Evolutionary conservation across 2,329 filamentous ascomycete genomes (phyloP).

Genomic region (Ceratocystiopsis minuta): DNA sequence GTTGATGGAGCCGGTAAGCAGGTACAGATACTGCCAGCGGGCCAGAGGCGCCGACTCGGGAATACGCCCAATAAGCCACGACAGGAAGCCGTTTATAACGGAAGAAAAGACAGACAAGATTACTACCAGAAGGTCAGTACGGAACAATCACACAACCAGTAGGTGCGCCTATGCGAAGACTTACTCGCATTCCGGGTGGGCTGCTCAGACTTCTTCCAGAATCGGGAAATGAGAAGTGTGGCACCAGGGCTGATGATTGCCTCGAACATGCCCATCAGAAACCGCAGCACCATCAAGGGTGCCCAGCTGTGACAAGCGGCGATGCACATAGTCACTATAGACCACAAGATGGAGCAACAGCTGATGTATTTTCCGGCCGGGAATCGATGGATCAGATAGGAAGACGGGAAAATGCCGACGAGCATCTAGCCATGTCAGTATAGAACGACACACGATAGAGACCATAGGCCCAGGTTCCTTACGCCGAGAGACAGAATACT

Average conservation of each 20-base stretch:
- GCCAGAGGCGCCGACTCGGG: conserved; percentile 6
- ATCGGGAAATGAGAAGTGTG: conserved; percentile 16
- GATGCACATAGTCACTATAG: conserved; percentile 12
- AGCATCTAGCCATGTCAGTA: not conserved
- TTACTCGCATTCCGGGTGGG: conserved; percentile 2
- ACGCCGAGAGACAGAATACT: conserved; percentile 3
- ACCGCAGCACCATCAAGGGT: conserved; percentile 15
- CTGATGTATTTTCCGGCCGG: conserved; percentile 13
- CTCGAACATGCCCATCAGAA: conserved; percentile 16
- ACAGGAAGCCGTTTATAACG: conserved; percentile 13
- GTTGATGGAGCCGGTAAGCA: conserved; percentile 18
- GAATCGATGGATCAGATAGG: conserved; percentile 10
- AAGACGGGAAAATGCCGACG: not conserved
- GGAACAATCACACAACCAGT: conserved; percentile 4
- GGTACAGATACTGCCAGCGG: conserved; percentile 9
- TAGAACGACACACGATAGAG: too few relatives aligned
- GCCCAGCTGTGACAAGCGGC: conserved; percentile 13
- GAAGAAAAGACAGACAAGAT: conserved; percentile 13
- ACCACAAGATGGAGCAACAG: conserved; percentile 15
- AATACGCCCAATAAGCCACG: conserved; percentile 18
- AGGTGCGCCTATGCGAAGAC: not conserved
- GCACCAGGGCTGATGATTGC: conserved; percentile 15
- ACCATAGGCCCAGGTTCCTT: too few relatives aligned
- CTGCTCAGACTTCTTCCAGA: conserved; percentile 12
- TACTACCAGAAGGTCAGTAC: conserved; percentile 14